phyloP scores from a whole-genome alignment of 768 basidiomycete species.

The Tubosaeta sp. region DNA sequence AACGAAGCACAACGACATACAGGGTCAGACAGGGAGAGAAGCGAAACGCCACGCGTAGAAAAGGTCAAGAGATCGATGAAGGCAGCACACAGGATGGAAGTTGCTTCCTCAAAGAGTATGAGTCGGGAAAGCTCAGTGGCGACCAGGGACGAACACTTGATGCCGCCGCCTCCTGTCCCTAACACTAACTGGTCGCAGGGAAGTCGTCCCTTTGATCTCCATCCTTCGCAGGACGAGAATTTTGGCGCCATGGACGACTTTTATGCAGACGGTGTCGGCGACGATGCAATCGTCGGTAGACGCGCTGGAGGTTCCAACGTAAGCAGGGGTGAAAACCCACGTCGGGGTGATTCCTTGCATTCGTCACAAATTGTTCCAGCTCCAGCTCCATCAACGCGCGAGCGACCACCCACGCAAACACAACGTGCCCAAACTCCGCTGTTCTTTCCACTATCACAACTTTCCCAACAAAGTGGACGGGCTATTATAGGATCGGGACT shows the following conservation, averaged over 20 bases:
- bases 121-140: constrained; percentile 13
- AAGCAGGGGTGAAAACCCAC: constrained; percentile 5
- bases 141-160: constrained; percentile 28
- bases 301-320: not conserved
- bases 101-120: constrained; percentile 5
- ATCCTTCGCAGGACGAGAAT: constrained; percentile 13
- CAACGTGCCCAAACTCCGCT: constrained; percentile 20
- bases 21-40: constrained; percentile 7
- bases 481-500: constrained; percentile 58
- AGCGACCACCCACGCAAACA: constrained; percentile 1
- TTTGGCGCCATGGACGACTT: constrained; percentile 14
- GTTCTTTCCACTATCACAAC: constrained; percentile 55
- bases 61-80: constrained; percentile 41
- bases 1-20: constrained; percentile 28
- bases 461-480: constrained; percentile 52
- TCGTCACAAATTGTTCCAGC: constrained; percentile 18
- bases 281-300: not conserved
- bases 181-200: constrained; percentile 11
- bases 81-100: constrained; percentile 31
- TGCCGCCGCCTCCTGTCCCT: constrained; percentile 34
- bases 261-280: not conserved
- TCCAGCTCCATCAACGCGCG: not conserved
- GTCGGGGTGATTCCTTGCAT: constrained; percentile 13
- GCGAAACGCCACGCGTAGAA: constrained; percentile 42
- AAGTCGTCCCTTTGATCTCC: constrained; percentile 10